Evolutionary conservation across 192 early-diverging fungal genomes (phyloP).

Genomic region (Rhizoclosmatium sp.): DNA sequence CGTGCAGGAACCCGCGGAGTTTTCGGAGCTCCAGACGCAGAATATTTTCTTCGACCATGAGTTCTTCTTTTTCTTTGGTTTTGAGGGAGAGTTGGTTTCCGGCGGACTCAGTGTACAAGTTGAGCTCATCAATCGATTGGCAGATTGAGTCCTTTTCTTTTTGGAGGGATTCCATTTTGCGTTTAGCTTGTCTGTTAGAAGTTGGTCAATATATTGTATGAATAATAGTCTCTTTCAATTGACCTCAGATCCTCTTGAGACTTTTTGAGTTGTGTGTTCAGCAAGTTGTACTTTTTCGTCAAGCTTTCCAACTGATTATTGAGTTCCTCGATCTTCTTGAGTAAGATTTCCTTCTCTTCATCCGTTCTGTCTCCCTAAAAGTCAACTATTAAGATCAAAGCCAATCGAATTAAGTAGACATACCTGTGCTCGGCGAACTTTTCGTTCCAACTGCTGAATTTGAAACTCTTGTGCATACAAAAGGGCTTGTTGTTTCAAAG

Average conservation of each 20-base stretch:
- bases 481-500: conserved; percentile 63
- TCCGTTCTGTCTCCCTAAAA: conserved; percentile 66
- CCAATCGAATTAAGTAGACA: neutral
- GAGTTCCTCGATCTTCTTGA: conserved; percentile 57
- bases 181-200: conserved; percentile 41
- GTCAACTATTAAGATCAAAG: neutral
- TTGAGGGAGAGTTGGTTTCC: conserved; percentile 60
- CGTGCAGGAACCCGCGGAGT: conserved; percentile 59
- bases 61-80: conserved; percentile 64
- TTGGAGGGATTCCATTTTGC: conserved; percentile 54
- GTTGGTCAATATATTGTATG: neutral
- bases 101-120: conserved; percentile 66
- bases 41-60: conserved; percentile 70
- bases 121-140: conserved; percentile 62
- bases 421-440: conserved; percentile 61
- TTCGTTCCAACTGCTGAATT: conserved; percentile 70
- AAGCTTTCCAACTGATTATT: conserved; percentile 53
- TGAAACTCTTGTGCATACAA: conserved; percentile 67
- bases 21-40: conserved; percentile 65
- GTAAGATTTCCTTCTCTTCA: conserved; percentile 65
- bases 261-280: conserved; percentile 65
- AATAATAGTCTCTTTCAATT: neutral
- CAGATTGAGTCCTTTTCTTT: conserved; percentile 54
- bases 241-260: conserved; percentile 66
- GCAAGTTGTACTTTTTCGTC: conserved; percentile 49